These are phyloP conservation scores for Tuber calosporum DNA, from an alignment of 495 filamentous ascomycete species.

Conservation along the genomic window DNA sequence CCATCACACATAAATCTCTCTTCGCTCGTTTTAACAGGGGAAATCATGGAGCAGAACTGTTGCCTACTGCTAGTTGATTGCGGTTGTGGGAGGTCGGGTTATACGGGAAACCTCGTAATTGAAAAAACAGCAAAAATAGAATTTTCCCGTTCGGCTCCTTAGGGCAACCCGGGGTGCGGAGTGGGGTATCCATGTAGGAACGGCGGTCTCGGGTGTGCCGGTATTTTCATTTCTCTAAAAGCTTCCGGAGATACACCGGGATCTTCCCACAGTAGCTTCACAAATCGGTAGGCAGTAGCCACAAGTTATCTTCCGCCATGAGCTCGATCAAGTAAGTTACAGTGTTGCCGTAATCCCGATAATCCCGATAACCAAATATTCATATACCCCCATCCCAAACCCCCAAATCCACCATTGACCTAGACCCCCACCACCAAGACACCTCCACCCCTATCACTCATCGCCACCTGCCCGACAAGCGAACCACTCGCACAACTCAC, in stretches of 20 bases:
- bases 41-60: not conserved
- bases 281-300: not conserved
- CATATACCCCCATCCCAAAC: not conserved
- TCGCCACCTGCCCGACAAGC: slow-evolving; percentile 1
- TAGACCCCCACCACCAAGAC: not conserved
- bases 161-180: not conserved
- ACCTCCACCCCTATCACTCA: not conserved
- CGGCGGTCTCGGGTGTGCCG: not conserved
- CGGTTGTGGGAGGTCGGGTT: not conserved
- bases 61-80: not conserved
- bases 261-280: not conserved
- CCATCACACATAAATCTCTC: too few species aligned
- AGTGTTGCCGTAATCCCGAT: not conserved
- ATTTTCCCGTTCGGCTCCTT: not conserved
- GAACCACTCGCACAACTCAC: not conserved
- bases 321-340: not conserved
- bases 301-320: not conserved
- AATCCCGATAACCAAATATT: not conserved
- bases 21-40: too few species aligned
- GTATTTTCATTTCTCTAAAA: not conserved
- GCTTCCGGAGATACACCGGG: not conserved
- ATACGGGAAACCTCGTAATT: not conserved
- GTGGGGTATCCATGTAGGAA: not conserved
- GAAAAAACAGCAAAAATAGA: not conserved
- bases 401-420: not conserved